Percentiles rank a stretch among this genome's conserved stretches.
Conservation (phyloP, 176 grass and related monocot genomes). For the Urochloa ruziziensis region DNA sequence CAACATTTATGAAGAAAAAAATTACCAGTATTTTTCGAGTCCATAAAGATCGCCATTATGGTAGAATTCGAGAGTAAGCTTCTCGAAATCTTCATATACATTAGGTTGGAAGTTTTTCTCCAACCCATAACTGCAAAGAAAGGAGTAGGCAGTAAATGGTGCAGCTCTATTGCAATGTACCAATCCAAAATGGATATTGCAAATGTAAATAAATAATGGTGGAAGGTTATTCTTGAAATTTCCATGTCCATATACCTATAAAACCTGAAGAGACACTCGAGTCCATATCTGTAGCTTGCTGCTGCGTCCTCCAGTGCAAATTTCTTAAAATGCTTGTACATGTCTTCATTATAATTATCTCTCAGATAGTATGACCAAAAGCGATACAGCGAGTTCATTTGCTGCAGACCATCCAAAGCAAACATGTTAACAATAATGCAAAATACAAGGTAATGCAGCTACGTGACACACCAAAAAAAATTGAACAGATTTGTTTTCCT, state of each 20-base stretch:
- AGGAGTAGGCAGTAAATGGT: neutral
- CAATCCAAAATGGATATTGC: neutral
- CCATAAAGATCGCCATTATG: slow-evolving; percentile 89
- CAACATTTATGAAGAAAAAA: slow-evolving; percentile 11
- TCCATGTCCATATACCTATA: slow-evolving; percentile 68
- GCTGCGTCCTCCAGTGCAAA: slow-evolving; percentile 81
- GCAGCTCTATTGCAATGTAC: neutral
- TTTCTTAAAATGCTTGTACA: slow-evolving; percentile 89
- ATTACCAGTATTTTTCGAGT: slow-evolving; percentile 99
- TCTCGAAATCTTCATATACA: slow-evolving; percentile 95
- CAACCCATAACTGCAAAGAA: slow-evolving; percentile 89
- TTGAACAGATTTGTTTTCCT: neutral
- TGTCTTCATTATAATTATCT: slow-evolving; percentile 86
- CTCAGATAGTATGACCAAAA: slow-evolving; percentile 99
- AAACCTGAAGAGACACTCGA: slow-evolving; percentile 99
- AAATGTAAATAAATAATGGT: neutral
- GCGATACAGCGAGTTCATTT: slow-evolving; percentile 98
- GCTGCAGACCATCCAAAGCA: slow-evolving; percentile 47
- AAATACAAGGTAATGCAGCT: neutral
- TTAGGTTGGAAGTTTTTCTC: slow-evolving; percentile 85
- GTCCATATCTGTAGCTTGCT: slow-evolving; percentile 92
- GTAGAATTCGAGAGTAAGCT: slow-evolving; percentile 72
- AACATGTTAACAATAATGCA: slow-evolving; percentile 4
- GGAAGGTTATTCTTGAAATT: neutral
- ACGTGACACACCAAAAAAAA: neutral